These are phyloP conservation scores for Endotrypanum monterogeii DNA, from an alignment of 208 protist genomes.

Conservation along the genomic window DNA sequence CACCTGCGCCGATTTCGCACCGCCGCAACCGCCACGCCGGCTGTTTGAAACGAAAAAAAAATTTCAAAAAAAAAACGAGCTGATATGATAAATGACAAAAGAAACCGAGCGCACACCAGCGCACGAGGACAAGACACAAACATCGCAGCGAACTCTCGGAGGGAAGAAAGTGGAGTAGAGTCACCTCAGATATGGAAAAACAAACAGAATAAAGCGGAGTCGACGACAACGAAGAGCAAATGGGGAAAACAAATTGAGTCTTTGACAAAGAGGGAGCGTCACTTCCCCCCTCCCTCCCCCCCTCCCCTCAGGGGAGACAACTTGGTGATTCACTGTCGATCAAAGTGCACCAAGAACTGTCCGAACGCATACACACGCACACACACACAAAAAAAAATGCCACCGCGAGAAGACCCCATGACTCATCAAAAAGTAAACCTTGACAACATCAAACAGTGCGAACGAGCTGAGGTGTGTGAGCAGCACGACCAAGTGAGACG, in stretches of 20 bases:
- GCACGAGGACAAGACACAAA: not conserved
- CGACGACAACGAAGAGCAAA: not conserved
- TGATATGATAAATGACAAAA: too few species aligned
- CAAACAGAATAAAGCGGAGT: not conserved
- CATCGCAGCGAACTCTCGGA: not conserved
- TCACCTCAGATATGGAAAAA: not conserved
- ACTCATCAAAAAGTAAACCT: not conserved
- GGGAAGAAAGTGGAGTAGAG: not conserved
- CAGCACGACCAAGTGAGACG: not conserved
- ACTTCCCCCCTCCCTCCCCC: too few species aligned
- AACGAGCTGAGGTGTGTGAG: not conserved
- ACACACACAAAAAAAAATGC: not conserved
- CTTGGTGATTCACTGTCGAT: not conserved
- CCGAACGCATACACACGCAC: too few species aligned
- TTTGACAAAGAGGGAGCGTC: not conserved
- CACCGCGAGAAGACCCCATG: not conserved
- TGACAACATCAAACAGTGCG: not conserved
- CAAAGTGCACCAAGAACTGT: not conserved
- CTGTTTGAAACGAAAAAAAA: not conserved
- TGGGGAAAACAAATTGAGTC: not conserved
- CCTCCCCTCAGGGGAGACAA: too few species aligned
- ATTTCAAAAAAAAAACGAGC: too few species aligned
- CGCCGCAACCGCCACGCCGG: not conserved
- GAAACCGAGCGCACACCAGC: not conserved
- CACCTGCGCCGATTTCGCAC: not conserved